Base-by-base conservation (phyloP, 371 early-diverging fungal species). In the Nematocida homosporus region DNA sequence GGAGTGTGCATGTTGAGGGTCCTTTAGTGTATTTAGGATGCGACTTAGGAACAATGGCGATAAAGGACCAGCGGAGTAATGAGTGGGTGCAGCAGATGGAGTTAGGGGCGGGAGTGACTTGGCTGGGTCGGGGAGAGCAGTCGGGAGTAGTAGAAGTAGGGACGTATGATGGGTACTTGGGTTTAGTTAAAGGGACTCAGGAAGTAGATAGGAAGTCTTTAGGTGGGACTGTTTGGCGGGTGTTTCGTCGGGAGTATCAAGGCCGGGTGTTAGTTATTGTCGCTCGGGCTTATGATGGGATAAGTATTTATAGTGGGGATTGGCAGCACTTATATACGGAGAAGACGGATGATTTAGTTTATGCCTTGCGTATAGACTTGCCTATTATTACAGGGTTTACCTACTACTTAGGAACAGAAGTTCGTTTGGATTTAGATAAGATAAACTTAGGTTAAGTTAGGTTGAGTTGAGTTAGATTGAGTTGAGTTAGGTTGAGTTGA, bases 241-340 rank as follows among this genome's bases (percentile, higher is more conserved):
- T 72, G 37, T 1, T 37, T 2, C 20, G 10, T 18, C 40, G 51
- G 3, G 16, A 5, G 8, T 27, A 48, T 0, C 27, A 37, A 13
- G 35, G 38, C 23, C 20, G 6, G 8, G 25, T 10, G 2, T 41
- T 35, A 20, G 32, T 47, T 35, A 30, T 72, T 18, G 50, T 72
- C 25, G 60, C 75, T 20, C 75, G 63, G 75, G 56, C 75, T 20
- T 72, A 72, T 30, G 75, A 72, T 34, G 75, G 75, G 2, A 52
- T 72, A 23, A 35, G 50, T 41, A 34, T 72, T 23, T 59, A 48
- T 27, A 72, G 37, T 3, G 34, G 41, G 18, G 50, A 50, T 2
- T 37, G 60, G 61, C n/a, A n/a, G 8, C 25, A 8, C 2, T 27
- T 72, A n/a, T 3, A 20, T 1, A 38, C 10, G 3, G 25, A 57